These are phyloP conservation scores for Singerocomus inundabilis DNA, from an alignment of 1,284 basidiomycete species.

Conservation along the genomic window DNA sequence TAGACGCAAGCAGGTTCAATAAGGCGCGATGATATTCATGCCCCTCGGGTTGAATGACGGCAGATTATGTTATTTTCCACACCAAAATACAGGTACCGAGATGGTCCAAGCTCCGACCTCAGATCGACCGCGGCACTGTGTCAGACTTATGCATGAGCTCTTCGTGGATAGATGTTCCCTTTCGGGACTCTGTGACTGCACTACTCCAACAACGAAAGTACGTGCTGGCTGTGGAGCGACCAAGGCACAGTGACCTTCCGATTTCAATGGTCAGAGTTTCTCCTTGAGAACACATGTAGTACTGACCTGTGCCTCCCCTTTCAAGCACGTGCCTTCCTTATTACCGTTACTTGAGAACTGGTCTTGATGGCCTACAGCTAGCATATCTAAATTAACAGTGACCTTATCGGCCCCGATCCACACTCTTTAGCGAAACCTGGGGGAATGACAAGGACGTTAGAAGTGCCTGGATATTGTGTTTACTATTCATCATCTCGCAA, in stretches of 20 bases:
- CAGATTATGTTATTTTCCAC: not conserved
- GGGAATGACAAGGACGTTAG: not conserved
- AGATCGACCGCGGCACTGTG: no score
- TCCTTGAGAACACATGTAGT: no score
- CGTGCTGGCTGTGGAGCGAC: not conserved
- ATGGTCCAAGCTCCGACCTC: not conserved
- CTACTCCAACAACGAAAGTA: not conserved
- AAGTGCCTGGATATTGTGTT: not conserved
- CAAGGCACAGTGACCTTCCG: not conserved
- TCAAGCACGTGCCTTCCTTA: no score
- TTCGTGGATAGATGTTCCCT: not conserved
- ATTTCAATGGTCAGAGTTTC: not conserved
- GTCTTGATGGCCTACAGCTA: not conserved
- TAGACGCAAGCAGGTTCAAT: not conserved
- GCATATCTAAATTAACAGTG: no score
- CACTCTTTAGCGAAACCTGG: not conserved
- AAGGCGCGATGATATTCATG: not conserved
- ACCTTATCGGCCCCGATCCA: no score
- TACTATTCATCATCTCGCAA: not conserved
- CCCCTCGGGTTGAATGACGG: not conserved
- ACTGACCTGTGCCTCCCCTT: no score
- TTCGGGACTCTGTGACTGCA: not conserved
- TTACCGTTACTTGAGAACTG: no score
- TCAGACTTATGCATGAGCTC: not conserved
- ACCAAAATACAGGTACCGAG: not conserved